Evolutionary conservation across 345 rosid species (phyloP).

Genomic region (Lepidium didymum): DNA sequence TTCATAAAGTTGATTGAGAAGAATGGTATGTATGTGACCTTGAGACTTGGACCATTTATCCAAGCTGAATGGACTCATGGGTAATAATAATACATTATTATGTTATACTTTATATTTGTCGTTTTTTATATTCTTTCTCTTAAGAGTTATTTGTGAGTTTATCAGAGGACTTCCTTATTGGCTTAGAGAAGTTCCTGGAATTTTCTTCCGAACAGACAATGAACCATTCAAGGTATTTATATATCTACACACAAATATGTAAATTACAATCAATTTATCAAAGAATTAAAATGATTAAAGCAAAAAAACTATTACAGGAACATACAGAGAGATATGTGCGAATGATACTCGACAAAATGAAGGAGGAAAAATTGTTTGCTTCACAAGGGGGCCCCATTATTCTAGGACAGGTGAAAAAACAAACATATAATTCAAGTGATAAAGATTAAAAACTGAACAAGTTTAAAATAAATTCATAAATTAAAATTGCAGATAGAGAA

Average conservation of each 20-base stretch:
- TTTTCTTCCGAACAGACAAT: constrained; percentile 65
- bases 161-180: constrained; percentile 81
- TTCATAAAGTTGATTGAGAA: constrained; percentile 59
- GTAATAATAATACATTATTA: constrained; percentile 27
- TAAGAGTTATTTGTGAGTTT: background rate
- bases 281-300: background rate
- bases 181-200: constrained; percentile 60
- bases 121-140: background rate
- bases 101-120: background rate
- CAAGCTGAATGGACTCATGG: constrained; percentile 99
- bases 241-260: constrained; percentile 28
- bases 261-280: background rate
- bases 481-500: constrained; percentile 56
- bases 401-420: constrained; percentile 40
- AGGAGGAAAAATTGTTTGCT: constrained; percentile 52
- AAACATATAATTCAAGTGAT: background rate
- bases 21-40: constrained; percentile 51
- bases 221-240: constrained; percentile 59
- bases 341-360: constrained; percentile 38
- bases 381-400: constrained; percentile 61
- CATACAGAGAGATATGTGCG: constrained; percentile 52
- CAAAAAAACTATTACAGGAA: constrained; percentile 25
- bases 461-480: background rate
- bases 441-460: background rate
- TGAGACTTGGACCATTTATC: constrained; percentile 85